A percentile compares a stretch with the other conserved stretches of the same genome.
These are phyloP conservation scores for Allantophomopsis lycopodina DNA, from an alignment of 2,329 filamentous ascomycete genomes.

Conservation along the genomic window DNA sequence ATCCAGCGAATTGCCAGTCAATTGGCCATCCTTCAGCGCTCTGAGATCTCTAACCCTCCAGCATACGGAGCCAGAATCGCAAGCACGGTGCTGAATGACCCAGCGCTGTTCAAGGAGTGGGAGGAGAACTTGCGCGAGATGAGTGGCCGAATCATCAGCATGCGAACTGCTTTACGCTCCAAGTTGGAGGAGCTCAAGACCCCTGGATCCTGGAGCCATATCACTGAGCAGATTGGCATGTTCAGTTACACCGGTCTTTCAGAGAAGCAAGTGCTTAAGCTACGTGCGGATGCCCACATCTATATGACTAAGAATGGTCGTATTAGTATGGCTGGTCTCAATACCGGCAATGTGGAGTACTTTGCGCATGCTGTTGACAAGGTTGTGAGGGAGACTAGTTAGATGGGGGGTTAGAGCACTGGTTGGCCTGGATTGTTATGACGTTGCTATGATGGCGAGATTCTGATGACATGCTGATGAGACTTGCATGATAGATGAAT, in stretches of 20 bases:
- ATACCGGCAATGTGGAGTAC: slow-evolving; percentile 84
- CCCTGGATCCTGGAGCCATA: slow-evolving; percentile 89
- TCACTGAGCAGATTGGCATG: slow-evolving; percentile 99
- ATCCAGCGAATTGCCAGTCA: slow-evolving; percentile 65
- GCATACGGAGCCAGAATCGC: slow-evolving; percentile 89
- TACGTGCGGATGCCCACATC: slow-evolving; percentile 59
- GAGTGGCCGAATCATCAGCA: slow-evolving; percentile 87
- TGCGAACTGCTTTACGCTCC: slow-evolving; percentile 65
- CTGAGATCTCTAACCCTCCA: slow-evolving; percentile 94
- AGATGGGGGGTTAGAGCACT: too few species aligned
- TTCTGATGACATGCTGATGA: too few species aligned
- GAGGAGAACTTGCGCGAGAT: slow-evolving; percentile 84
- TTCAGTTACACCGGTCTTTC: slow-evolving; percentile 83
- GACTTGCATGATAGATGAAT: too few species aligned
- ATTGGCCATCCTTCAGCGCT: slow-evolving; percentile 86
- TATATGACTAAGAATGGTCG: slow-evolving; percentile 98
- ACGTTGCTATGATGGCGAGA: too few species aligned
- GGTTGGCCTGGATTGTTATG: too few species aligned
- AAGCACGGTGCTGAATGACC: slow-evolving; percentile 70
- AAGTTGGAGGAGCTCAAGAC: slow-evolving; percentile 79
- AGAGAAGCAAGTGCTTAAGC: slow-evolving; percentile 58
- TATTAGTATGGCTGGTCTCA: slow-evolving; percentile 97
- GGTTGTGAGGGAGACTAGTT: slow-evolving; percentile 39
- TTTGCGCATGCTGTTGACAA: slow-evolving; percentile 82
- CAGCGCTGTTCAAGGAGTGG: slow-evolving; percentile 70